Evolutionary conservation across 2,329 filamentous ascomycete genomes (phyloP), one percentile per base, ranked within the genome.

Genomic region (Pseudogymnoascus sp.): DNA sequence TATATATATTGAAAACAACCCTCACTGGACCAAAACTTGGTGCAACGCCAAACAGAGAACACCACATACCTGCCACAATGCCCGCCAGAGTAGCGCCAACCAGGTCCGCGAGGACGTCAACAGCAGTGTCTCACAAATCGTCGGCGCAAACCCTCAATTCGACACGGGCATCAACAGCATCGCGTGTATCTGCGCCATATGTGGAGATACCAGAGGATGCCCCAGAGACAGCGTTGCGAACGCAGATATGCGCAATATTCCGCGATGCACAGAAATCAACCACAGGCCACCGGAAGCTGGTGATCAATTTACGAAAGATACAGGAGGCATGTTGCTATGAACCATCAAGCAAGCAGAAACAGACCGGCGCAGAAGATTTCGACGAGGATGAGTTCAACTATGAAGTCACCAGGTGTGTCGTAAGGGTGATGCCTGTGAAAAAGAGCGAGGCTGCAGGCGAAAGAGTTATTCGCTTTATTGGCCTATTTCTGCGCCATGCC

Each of bases 381-480:
- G 87, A 91, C 49, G 92, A 96, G 74, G 84, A 88, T 59, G 88
- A 95, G 64, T 97, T 99, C 78, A 96, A 95, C 71, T 78, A 81
- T 28, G 93, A 99, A 74, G 86, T 97, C 63, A 83, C 87, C 63
- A 84, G 95, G 72, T 97, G 92, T 72, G 83, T 96, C 23, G 75
- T 96, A 68, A 84, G 92, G 63, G 83, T 93, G 60, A 84, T 99
- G 79, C 85, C 88, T 1, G 87, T 97, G 64, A 96, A 93, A 80
- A 97, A 97, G 80, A 88, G 90, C 38, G 95, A 99, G 77, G 82
- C 84, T 12, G 93, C 90, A 1, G 95, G 92, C 23, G 93, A 97
- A 74, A 87, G 90, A 70, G 84, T 89, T 14, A 84, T 97, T 64
- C 85, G 90, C 53, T 99, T 99, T 73, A 78, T 96, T 66, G 91